Base-by-base conservation (phyloP, 768 basidiomycete species). In the Termitomyces sp. region DNA sequence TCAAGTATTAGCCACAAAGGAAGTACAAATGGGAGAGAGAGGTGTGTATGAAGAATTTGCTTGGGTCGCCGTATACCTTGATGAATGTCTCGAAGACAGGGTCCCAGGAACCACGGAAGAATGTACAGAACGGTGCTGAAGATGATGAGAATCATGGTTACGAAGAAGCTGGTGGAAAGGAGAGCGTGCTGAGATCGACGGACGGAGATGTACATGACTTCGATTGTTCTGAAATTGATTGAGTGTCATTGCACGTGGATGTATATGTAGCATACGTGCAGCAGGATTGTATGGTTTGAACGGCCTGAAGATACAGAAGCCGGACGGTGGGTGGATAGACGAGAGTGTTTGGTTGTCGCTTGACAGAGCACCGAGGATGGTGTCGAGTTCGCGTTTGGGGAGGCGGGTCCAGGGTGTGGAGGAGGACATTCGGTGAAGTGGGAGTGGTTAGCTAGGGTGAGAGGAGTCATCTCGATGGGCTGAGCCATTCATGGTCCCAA, bases 191-290 rank as follows among this genome's bases (percentile, higher is more conserved):
- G 88, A 0, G 91, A 94, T 59, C 92, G 79, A 49, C 89, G 82
- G 36, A 95, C 87, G 32, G 92, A 87, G 32, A 96, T 81, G 69
- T 89, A 93, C 94, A 96, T 97, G 65, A 93, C 91, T 76, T 93
- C 90, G 49, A 93, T 93, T 0, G 91, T 93, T 46, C 90, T 91
- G 56, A 20, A 4, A 9, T 14, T 44, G 13, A 47, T 44, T 22
- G 26, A 56, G 64, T 42, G 55, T 37, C 13, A 10, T 13, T 34
- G 18, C 52, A 26, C 14, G 57, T 6, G 26, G 18, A 22, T 49
- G 20, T 37, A 27, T 14, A 5, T n/a, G 40, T 1, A 4, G 24
- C 33, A 8, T 47, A 79, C 90, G 56, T 70, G 91, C 86, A 93
- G 72, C n/a, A 93, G 79, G 57, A 93, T 86, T 16, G 88, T 90